A percentile compares a stretch with the other conserved stretches of the same genome.
Conservation (phyloP, 306 rosid genomes). For the Quercus engelmannii region DNA sequence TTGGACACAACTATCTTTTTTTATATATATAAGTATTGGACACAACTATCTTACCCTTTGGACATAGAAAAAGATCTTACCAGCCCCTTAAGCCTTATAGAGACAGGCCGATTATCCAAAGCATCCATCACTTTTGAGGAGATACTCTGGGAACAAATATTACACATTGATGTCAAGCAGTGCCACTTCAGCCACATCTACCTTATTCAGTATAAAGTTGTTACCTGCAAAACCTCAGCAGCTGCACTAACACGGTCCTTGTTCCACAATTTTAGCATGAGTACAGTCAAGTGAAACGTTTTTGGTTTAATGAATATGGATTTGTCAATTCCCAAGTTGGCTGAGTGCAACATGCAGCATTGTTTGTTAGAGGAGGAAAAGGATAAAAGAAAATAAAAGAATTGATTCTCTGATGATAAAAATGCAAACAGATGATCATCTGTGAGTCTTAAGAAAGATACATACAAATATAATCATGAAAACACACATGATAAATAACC, state of each 20-base stretch:
- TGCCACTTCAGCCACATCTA: constrained; percentile 14
- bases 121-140: constrained; percentile 70
- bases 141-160: constrained; percentile 49
- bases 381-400: constrained; percentile 4
- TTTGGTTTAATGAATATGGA: constrained; percentile 81
- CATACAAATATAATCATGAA: constrained; percentile 3
- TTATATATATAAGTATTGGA: background rate
- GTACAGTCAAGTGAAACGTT: constrained; percentile 87
- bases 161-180: constrained; percentile 18
- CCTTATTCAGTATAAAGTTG: constrained; percentile 16
- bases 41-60: background rate
- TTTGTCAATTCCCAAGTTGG: constrained; percentile 71
- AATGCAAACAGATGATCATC: background rate
- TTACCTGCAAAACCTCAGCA: constrained; percentile 70
- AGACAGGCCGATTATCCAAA: constrained; percentile 67
- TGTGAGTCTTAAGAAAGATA: constrained; percentile 5
- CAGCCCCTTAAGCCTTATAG: constrained; percentile 73
- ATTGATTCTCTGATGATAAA: background rate
- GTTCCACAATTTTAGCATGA: constrained; percentile 97
- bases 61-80: constrained; percentile 41
- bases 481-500: constrained; percentile 2
- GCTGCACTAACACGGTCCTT: constrained; percentile 72
- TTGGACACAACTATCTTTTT: background rate
- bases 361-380: constrained; percentile 5
- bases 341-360: constrained; percentile 25